phyloP scores from a whole-genome alignment of 2,329 filamentous ascomycete genomes.

The Diaporthe caulivora region DNA sequence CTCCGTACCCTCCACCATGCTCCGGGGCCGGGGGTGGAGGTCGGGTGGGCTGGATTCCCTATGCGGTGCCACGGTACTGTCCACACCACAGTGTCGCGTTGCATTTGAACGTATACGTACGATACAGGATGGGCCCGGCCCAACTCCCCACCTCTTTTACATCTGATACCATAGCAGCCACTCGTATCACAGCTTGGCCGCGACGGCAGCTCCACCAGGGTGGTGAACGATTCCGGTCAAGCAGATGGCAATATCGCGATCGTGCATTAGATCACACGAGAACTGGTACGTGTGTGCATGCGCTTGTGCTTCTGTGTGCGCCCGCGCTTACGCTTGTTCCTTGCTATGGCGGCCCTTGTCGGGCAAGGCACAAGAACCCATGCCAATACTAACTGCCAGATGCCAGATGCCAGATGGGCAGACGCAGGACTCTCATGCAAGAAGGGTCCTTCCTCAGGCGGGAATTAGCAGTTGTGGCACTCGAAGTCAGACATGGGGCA shows the following conservation, averaged over 20 bases:
- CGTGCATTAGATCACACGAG: constrained; percentile 25
- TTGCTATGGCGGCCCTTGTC: constrained; percentile 8
- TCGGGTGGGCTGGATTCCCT: constrained; percentile 22
- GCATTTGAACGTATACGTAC: background rate
- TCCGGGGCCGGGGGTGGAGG: constrained; percentile 29
- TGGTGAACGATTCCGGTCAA: constrained; percentile 15
- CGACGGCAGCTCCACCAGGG: constrained; percentile 17
- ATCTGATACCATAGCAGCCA: constrained; percentile 26
- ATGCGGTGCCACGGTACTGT: constrained; percentile 4
- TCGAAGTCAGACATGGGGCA: constrained; percentile 8
- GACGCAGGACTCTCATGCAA: constrained; percentile 25
- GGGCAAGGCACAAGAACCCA: constrained; percentile 17
- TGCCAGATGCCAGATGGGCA: constrained; percentile 24
- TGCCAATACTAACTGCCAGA: constrained; percentile 15
- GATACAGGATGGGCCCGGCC: background rate
- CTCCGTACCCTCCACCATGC: constrained; percentile 26
- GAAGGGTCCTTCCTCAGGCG: constrained; percentile 25
- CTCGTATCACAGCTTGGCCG: constrained; percentile 28
- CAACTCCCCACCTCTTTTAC: constrained; percentile 14
- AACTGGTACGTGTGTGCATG: background rate
- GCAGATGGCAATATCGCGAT: constrained; percentile 29
- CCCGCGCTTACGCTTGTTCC: constrained; percentile 14
- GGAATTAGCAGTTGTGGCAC: constrained; percentile 25
- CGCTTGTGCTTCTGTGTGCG: constrained; percentile 16
- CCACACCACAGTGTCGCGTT: background rate